These are phyloP conservation scores for Colletotrichum sp. DNA, from an alignment of 2,329 filamentous ascomycete genomes.

Conservation along the genomic window DNA sequence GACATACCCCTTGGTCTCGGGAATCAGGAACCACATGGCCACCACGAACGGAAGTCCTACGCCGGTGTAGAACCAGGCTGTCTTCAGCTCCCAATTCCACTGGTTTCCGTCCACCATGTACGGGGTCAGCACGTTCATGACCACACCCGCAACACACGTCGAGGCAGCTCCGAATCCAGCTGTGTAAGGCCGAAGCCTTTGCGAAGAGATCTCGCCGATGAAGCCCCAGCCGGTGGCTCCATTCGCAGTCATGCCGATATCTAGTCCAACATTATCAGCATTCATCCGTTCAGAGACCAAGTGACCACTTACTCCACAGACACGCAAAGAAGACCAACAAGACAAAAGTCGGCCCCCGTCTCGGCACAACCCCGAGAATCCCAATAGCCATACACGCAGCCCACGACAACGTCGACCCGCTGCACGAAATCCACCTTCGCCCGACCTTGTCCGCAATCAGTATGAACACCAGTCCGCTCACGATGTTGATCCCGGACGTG, in stretches of 20 bases:
- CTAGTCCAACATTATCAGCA: background rate
- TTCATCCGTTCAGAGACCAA: background rate
- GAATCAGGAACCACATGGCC: constrained; percentile 29
- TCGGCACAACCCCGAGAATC: constrained; percentile 23
- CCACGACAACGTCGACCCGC: constrained; percentile 21
- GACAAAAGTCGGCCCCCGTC: constrained; percentile 13
- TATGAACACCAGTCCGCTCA: constrained; percentile 20
- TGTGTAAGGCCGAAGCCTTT: constrained; percentile 35
- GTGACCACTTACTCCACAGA: constrained; percentile 25
- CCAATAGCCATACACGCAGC: constrained; percentile 20
- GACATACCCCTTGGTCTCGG: constrained; percentile 20
- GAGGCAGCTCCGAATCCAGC: constrained; percentile 33
- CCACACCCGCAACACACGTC: constrained; percentile 24
- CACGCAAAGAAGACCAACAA: constrained; percentile 28
- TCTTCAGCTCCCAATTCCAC: constrained; percentile 36
- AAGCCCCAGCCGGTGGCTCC: constrained; percentile 33
- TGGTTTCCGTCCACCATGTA: constrained; percentile 36
- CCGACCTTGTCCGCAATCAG: constrained; percentile 23
- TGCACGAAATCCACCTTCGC: constrained; percentile 21
- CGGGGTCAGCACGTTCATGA: constrained; percentile 29
- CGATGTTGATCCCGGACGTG: constrained; percentile 25
- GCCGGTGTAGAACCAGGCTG: constrained; percentile 34
- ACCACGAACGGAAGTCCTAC: constrained; percentile 30
- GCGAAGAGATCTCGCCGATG: constrained; percentile 39
- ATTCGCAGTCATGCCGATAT: constrained; percentile 29